These are phyloP conservation scores for Solanum lycopersicoides DNA, from an alignment of 257 asterid species.

Conservation along the genomic window DNA sequence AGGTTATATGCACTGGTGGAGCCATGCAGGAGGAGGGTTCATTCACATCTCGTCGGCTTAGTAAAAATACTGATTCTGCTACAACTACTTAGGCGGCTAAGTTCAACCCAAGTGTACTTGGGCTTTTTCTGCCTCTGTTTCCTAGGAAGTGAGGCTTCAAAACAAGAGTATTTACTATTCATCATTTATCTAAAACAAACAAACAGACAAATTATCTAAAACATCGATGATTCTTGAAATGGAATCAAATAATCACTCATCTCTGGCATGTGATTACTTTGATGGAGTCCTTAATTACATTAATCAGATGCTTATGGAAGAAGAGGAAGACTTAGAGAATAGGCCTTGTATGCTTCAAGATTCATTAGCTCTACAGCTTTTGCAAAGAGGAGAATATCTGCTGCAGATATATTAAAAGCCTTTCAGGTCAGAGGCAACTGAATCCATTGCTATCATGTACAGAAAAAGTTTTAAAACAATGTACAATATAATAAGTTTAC, in stretches of 20 bases:
- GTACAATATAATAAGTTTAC: not conserved
- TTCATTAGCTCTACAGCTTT: conserved; percentile 29
- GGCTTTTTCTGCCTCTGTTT: not conserved
- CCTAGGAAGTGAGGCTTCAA: not conserved
- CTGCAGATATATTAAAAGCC: conserved; percentile 15
- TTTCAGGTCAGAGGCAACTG: not conserved
- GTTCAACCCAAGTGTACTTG: not conserved
- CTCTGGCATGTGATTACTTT: conserved; percentile 28
- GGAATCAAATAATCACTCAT: not conserved
- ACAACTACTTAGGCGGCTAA: not conserved
- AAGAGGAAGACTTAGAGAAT: conserved; percentile 51
- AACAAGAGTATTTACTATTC: not conserved
- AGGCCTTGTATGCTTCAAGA: conserved; percentile 68
- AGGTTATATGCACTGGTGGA: no score
- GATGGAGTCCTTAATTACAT: conserved; percentile 48
- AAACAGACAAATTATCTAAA: not conserved
- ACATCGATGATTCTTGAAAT: not conserved
- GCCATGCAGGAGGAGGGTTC: not conserved
- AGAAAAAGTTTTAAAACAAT: not conserved
- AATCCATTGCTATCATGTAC: not conserved
- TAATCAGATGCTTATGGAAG: conserved; percentile 57
- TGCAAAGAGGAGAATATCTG: not conserved
- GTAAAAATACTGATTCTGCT: not conserved
- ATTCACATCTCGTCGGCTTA: not conserved
- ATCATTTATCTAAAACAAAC: not conserved